Conservation (phyloP, 2,329 filamentous ascomycete species). For the Alternaria panax region DNA sequence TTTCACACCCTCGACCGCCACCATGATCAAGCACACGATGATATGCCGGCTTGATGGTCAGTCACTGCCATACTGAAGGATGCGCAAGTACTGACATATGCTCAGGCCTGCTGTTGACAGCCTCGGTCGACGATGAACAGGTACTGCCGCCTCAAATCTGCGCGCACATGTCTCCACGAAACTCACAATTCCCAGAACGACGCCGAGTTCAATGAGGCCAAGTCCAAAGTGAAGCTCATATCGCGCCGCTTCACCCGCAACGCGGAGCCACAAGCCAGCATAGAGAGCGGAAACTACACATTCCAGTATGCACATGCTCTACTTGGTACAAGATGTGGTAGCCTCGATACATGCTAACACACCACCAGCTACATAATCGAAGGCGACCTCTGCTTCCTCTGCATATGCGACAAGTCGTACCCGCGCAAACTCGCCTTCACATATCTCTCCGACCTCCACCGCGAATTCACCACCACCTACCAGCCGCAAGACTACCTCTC, state of each 20-base stretch:
- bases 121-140: constrained; percentile 90
- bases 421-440: constrained; percentile 98
- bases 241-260: constrained; percentile 87
- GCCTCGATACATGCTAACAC: constrained; percentile 15
- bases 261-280: constrained; percentile 87
- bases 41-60: constrained; percentile 91
- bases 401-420: constrained; percentile 92
- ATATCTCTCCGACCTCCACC: constrained; percentile 90
- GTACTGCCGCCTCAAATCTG: constrained; percentile 49
- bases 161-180: constrained; percentile 1
- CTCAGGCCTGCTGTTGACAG: constrained; percentile 89
- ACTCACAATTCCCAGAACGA: constrained; percentile 62
- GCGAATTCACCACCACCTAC: constrained; percentile 91
- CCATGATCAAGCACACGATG: constrained; percentile 90
- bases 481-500: constrained; percentile 74
- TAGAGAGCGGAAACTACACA: constrained; percentile 83
- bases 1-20: constrained; percentile 1
- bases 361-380: constrained; percentile 78
- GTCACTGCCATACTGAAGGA: constrained; percentile 12
- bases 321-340: too few species aligned
- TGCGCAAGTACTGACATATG: constrained; percentile 25
- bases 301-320: constrained; percentile 72
- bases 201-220: constrained; percentile 82
- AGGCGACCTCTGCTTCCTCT: constrained; percentile 85
- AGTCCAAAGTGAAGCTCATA: constrained; percentile 88